Evolutionary conservation across 495 filamentous ascomycete genomes (phyloP).

Genomic region (Penicillium canariense): DNA sequence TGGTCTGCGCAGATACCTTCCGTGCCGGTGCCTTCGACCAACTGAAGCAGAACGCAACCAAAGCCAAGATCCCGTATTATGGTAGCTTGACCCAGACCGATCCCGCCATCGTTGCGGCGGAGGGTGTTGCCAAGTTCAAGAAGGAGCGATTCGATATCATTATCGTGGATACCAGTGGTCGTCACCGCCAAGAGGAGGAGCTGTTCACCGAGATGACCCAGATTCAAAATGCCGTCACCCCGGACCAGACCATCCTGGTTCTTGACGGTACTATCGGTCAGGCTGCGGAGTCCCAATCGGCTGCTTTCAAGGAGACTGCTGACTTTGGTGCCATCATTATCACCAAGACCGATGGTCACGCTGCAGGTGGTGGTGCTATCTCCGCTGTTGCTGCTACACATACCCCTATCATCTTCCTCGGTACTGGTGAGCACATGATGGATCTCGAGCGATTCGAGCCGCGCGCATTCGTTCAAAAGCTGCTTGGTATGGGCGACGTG

Average conservation of each 20-base stretch:
- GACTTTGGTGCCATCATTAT: slow-evolving; percentile 99
- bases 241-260: slow-evolving; percentile 98
- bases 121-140: slow-evolving; percentile 98
- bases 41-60: slow-evolving; percentile 97
- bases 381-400: slow-evolving; percentile 97
- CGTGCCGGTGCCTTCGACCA: slow-evolving; percentile 98
- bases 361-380: slow-evolving; percentile 92
- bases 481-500: slow-evolving; percentile 97
- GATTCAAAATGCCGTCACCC: slow-evolving; percentile 86
- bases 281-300: slow-evolving; percentile 87
- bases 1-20: slow-evolving; percentile 98
- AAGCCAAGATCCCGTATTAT: slow-evolving; percentile 98
- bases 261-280: slow-evolving; percentile 96
- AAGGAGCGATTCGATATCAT: slow-evolving; percentile 98
- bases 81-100: slow-evolving; percentile 94
- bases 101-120: slow-evolving; percentile 84
- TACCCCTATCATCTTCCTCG: slow-evolving; percentile 96
- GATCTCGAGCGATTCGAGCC: slow-evolving; percentile 92
- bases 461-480: slow-evolving; percentile 83
- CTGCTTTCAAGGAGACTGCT: slow-evolving; percentile 96
- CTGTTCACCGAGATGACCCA: slow-evolving; percentile 98
- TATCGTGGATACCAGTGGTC: slow-evolving; percentile 93
- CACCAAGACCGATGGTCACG: slow-evolving; percentile 96
- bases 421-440: slow-evolving; percentile 95
- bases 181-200: slow-evolving; percentile 91